Evolutionary conservation across 208 protist species (phyloP).

Genomic region (Acanthamoeba healyi): DNA sequence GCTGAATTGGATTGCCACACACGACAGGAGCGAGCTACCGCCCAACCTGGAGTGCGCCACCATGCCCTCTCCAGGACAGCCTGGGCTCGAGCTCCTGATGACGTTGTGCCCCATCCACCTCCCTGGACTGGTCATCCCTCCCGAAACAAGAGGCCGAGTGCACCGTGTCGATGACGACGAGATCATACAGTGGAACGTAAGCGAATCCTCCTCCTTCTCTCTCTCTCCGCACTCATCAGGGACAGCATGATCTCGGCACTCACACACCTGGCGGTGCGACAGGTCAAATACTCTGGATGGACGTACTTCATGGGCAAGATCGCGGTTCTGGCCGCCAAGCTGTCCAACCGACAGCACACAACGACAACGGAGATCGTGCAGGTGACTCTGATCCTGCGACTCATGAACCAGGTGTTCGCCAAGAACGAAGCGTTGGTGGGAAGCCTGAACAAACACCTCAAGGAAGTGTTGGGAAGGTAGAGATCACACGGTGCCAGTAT

Average conservation of each 20-base stretch:
- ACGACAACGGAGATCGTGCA: not conserved
- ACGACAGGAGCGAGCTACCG: not conserved
- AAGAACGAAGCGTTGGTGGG: not conserved
- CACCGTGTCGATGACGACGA: not conserved
- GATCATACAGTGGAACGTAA: not conserved
- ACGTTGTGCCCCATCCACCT: not conserved
- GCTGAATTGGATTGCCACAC: no score
- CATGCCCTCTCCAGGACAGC: not conserved
- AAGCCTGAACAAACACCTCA: not conserved
- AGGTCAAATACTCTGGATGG: slow-evolving; percentile 56
- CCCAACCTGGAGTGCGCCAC: not conserved
- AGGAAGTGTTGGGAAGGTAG: not conserved
- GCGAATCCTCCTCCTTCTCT: no score
- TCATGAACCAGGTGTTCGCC: slow-evolving; percentile 46
- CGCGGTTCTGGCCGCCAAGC: not conserved
- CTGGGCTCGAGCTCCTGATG: not conserved
- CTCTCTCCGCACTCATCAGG: no score
- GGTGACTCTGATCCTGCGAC: slow-evolving; percentile 4
- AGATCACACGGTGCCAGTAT: not conserved
- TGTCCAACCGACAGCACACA: slow-evolving; percentile 22
- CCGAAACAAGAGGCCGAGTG: not conserved
- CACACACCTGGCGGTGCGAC: not conserved
- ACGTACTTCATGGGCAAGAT: slow-evolving; percentile 46
- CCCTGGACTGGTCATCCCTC: not conserved
- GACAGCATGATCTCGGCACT: no score